These are phyloP conservation scores for Sphaerostilbella broomeana DNA, from an alignment of 2,329 filamentous ascomycete genomes.

Conservation along the genomic window DNA sequence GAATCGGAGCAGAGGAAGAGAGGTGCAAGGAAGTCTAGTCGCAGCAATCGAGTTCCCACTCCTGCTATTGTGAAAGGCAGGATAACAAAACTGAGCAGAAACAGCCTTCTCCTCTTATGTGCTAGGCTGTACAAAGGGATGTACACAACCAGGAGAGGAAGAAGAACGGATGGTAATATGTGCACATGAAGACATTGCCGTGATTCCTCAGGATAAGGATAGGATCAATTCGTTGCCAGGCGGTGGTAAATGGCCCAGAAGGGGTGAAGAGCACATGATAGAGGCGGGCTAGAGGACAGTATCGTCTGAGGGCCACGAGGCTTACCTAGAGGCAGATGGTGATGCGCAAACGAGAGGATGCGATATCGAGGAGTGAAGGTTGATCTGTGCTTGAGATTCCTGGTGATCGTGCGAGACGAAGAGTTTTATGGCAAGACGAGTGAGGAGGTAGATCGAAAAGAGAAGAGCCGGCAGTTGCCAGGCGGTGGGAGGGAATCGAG, in stretches of 20 bases:
- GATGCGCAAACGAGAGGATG: slow-evolving; percentile 19
- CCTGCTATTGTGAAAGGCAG: too few species aligned
- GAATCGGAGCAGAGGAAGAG: background rate
- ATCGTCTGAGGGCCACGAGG: too few species aligned
- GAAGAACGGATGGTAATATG: slow-evolving; percentile 16
- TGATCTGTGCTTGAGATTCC: background rate
- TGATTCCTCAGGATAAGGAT: slow-evolving; percentile 10
- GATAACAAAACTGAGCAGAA: too few species aligned
- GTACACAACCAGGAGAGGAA: slow-evolving; percentile 18
- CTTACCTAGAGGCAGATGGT: slow-evolving; percentile 18
- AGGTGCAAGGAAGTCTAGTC: background rate
- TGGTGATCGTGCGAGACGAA: background rate
- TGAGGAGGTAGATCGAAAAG: background rate
- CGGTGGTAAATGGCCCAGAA: slow-evolving; percentile 1
- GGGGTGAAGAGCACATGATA: slow-evolving; percentile 1
- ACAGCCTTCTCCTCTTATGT: too few species aligned
- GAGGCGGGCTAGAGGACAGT: slow-evolving; percentile 6
- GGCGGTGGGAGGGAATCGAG: background rate
- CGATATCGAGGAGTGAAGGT: slow-evolving; percentile 18
- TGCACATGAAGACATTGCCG: slow-evolving; percentile 8
- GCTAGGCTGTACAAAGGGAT: slow-evolving; percentile 24
- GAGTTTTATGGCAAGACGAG: background rate
- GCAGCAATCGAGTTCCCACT: too few species aligned
- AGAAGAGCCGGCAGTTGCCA: background rate
- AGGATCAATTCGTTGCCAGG: slow-evolving; percentile 4